Evolutionary conservation across 768 basidiomycete species (phyloP).

Genomic region (Tulasnella sp.): DNA sequence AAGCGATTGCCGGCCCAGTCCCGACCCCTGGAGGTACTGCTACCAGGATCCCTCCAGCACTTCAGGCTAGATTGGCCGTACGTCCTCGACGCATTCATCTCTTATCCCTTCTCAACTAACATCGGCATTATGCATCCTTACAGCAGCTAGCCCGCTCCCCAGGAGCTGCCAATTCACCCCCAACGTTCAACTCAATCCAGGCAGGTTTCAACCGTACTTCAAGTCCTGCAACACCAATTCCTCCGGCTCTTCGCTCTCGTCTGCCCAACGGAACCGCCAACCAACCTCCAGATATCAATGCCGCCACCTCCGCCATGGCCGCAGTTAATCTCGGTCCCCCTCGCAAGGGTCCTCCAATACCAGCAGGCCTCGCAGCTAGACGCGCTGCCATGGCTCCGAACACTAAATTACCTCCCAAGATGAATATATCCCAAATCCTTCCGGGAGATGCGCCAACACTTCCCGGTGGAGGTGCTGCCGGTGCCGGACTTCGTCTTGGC

Average conservation of each 20-base stretch:
- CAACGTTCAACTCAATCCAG: conserved; percentile 41
- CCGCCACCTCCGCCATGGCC: conserved; percentile 1
- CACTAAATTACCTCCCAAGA: neutral
- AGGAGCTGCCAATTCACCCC: conserved; percentile 35
- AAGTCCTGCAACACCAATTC: conserved; percentile 37
- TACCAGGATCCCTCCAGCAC: conserved; percentile 78
- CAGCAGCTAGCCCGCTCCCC: conserved; percentile 26
- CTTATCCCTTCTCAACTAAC: neutral
- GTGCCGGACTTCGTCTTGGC: conserved; percentile 68
- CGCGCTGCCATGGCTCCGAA: conserved; percentile 10
- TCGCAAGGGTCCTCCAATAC: conserved; percentile 31
- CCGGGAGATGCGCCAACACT: conserved; percentile 34
- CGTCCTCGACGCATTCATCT: conserved; percentile 35
- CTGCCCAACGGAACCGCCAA: conserved; percentile 25
- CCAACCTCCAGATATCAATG: conserved; percentile 25
- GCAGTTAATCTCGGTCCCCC: conserved; percentile 15
- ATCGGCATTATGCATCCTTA: conserved; percentile 15
- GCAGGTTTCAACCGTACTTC: conserved; percentile 45
- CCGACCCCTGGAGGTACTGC: conserved; percentile 34
- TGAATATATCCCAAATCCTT: conserved; percentile 37
- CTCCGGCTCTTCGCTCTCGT: conserved; percentile 33
- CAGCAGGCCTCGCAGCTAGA: conserved; percentile 24
- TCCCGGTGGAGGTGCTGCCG: conserved; percentile 53
- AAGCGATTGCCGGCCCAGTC: conserved; percentile 29
- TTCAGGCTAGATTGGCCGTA: conserved; percentile 94